Conservation (phyloP, 2,329 filamentous ascomycete species). For the Cladosporium oxysporum region DNA sequence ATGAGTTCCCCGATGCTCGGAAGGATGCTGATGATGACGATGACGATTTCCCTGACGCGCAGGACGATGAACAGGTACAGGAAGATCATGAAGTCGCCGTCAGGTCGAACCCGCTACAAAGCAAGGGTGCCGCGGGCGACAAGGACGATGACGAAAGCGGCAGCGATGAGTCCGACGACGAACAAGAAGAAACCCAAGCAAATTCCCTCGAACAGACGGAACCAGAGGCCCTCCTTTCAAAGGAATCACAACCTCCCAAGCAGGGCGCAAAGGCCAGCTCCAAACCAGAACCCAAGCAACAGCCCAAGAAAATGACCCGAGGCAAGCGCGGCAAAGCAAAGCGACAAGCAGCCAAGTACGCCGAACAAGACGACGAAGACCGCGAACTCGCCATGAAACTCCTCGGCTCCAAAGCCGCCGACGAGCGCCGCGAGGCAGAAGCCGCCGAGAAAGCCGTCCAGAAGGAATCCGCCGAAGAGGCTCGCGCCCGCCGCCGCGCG, state of each 20-base stretch:
- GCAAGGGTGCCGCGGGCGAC: constrained; percentile 27
- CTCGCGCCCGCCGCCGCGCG: constrained; percentile 70
- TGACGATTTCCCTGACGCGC: constrained; percentile 24
- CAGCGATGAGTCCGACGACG: constrained; percentile 26
- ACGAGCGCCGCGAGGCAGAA: constrained; percentile 68
- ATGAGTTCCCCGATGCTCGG: constrained; percentile 45
- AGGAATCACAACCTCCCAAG: background rate
- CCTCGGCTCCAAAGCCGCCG: constrained; percentile 73
- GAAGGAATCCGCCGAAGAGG: constrained; percentile 64
- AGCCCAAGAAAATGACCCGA: constrained; percentile 49
- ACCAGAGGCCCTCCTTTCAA: constrained; percentile 21
- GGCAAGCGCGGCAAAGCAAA: constrained; percentile 82
- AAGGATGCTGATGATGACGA: constrained; percentile 30
- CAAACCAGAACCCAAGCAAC: constrained; percentile 29
- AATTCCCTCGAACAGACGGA: constrained; percentile 22
- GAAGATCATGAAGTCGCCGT: constrained; percentile 26
- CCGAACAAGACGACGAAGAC: constrained; percentile 92
- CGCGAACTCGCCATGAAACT: constrained; percentile 78
- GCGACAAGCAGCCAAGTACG: constrained; percentile 87
- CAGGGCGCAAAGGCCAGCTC: constrained; percentile 24
- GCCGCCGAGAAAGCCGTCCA: constrained; percentile 60
- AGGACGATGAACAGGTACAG: constrained; percentile 30
- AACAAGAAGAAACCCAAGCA: constrained; percentile 32
- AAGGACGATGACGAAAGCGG: constrained; percentile 33
- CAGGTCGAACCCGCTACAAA: constrained; percentile 20